Conservation (phyloP, 2,329 filamentous ascomycete genomes). For the Blumeriella jaapii region DNA sequence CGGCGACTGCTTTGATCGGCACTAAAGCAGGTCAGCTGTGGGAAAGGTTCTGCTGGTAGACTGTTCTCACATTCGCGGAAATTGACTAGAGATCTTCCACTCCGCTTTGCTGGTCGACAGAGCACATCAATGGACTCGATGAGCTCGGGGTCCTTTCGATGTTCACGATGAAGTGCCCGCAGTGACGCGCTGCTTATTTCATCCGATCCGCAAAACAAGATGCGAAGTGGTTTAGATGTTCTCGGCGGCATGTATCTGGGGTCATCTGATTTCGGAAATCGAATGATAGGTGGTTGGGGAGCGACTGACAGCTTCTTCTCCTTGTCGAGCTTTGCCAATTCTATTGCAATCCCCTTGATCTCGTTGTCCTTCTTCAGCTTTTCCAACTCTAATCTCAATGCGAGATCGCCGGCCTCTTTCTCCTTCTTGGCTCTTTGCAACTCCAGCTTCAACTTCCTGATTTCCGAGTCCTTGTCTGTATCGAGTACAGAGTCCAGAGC, state of each 20-base stretch:
- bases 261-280: background rate
- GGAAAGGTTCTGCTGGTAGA: background rate
- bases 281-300: background rate
- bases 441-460: too few species aligned
- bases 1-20: slow-evolving; percentile 58
- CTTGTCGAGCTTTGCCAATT: too few species aligned
- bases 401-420: too few species aligned
- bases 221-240: slow-evolving; percentile 49
- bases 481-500: too few species aligned
- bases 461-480: too few species aligned
- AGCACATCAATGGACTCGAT: slow-evolving; percentile 78
- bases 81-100: slow-evolving; percentile 61
- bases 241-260: background rate
- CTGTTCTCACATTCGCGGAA: slow-evolving; percentile 20
- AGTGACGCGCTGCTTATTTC: slow-evolving; percentile 76
- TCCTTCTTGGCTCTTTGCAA: too few species aligned
- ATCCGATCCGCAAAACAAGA: slow-evolving; percentile 93
- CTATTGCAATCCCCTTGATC: too few species aligned
- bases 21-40: slow-evolving; percentile 36
- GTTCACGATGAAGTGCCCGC: slow-evolving; percentile 52
- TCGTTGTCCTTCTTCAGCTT: too few species aligned
- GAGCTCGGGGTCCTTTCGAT: slow-evolving; percentile 36
- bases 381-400: too few species aligned
- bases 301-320: background rate
- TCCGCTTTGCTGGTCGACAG: slow-evolving; percentile 65